A percentile compares a stretch with the other conserved stretches of the same genome.
Evolutionary conservation across 202 grass and related monocot species (phyloP).

Genomic region (Tripidium arundinaceum): DNA sequence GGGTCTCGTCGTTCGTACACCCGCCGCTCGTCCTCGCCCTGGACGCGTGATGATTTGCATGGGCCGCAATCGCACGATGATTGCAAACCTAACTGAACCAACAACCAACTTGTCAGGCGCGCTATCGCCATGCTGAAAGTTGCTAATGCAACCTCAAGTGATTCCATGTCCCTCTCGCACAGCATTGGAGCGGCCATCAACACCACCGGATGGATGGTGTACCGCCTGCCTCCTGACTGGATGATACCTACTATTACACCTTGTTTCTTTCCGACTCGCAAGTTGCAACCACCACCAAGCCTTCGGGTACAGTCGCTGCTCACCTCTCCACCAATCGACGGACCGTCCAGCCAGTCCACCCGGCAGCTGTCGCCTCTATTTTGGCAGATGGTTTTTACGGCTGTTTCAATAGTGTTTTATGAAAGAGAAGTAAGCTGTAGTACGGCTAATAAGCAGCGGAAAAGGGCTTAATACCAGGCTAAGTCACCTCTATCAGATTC

Average conservation of each 20-base stretch:
- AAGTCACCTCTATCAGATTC: neutral
- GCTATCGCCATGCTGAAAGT: neutral
- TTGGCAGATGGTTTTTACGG: too few species aligned
- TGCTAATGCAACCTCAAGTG: neutral
- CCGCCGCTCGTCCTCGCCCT: neutral
- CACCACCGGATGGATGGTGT: too few species aligned
- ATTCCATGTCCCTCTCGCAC: neutral
- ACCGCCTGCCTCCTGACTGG: too few species aligned
- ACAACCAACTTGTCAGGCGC: slow-evolving; percentile 17
- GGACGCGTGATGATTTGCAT: neutral
- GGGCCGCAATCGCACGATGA: slow-evolving; percentile 5
- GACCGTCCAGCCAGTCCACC: neutral
- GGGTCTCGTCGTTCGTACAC: slow-evolving; percentile 20
- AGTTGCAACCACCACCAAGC: neutral
- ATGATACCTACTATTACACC: too few species aligned
- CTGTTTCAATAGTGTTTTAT: too few species aligned
- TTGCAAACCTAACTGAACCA: neutral
- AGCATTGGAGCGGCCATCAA: neutral
- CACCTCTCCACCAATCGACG: slow-evolving; percentile 35
- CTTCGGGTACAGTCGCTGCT: neutral
- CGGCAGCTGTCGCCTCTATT: neutral
- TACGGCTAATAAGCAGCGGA: too few species aligned
- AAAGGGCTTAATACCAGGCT: too few species aligned
- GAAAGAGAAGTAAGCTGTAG: too few species aligned
- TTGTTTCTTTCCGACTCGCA: too few species aligned